Conservation (phyloP, 179 eudicot genomes). For the Kewa caespitosa region DNA sequence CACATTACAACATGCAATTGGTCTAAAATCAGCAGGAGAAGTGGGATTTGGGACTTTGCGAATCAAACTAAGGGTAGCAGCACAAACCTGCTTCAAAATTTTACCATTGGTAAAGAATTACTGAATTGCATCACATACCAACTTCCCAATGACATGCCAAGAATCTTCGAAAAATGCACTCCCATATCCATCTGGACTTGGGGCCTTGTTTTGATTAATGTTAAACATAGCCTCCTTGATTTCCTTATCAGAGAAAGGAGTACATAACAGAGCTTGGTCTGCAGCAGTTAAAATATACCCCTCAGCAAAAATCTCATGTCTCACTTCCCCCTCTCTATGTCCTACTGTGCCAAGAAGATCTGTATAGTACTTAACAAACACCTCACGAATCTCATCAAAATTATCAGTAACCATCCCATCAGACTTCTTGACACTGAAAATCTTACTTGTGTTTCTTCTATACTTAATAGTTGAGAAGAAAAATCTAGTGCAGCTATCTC, state of each 20-base stretch:
- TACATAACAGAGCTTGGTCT: background rate
- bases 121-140: background rate
- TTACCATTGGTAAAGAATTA: background rate
- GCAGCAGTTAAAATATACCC: too few relatives aligned
- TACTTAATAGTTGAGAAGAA: background rate
- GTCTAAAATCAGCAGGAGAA: background rate
- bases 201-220: background rate
- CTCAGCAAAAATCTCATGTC: background rate
- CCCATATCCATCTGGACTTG: background rate
- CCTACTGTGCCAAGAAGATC: background rate
- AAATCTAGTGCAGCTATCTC: background rate
- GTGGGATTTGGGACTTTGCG: background rate
- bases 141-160: background rate
- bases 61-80: background rate
- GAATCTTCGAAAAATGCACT: background rate
- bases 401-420: too few relatives aligned
- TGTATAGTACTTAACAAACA: background rate
- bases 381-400: background rate
- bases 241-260: background rate
- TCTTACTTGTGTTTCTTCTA: background rate
- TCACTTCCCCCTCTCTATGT: too few relatives aligned
- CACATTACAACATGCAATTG: background rate
- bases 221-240: background rate
- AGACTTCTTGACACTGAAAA: too few relatives aligned
- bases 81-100: background rate